Percentiles rank a stretch among this genome's conserved stretches.
Conservation (phyloP, 2,329 filamentous ascomycete species). For the Xylaria sp. region DNA sequence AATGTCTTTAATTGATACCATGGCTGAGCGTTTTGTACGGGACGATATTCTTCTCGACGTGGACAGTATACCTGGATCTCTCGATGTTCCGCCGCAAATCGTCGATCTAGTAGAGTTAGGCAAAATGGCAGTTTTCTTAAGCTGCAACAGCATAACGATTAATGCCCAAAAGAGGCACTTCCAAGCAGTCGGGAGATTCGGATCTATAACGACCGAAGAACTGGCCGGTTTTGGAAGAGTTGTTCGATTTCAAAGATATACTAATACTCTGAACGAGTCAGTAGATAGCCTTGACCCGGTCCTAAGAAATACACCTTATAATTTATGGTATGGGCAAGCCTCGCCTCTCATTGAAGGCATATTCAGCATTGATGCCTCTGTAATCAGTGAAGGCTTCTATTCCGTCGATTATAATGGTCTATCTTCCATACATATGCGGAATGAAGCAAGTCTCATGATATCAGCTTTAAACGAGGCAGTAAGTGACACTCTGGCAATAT, state of each 20-base stretch:
- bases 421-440: background rate
- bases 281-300: no score
- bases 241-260: constrained; percentile 10
- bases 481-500: background rate
- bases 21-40: background rate
- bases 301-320: no score
- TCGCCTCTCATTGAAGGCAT: background rate
- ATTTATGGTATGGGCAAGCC: background rate
- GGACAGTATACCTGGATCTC: constrained; percentile 9
- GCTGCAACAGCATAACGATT: background rate
- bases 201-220: constrained; percentile 6
- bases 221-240: constrained; percentile 3
- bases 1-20: background rate
- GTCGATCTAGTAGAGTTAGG: background rate
- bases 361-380: background rate
- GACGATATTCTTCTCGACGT: background rate
- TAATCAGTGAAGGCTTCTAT: no score
- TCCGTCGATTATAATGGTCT: no score
- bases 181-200: background rate
- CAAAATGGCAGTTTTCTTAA: background rate
- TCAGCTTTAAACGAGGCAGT: background rate
- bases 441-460: background rate
- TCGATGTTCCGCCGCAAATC: background rate
- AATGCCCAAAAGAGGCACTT: background rate
- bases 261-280: no score